Evolutionary conservation across 2,329 filamentous ascomycete species (phyloP), one percentile per base, ranked within the genome.

Genomic region (Botryotinia convoluta): DNA sequence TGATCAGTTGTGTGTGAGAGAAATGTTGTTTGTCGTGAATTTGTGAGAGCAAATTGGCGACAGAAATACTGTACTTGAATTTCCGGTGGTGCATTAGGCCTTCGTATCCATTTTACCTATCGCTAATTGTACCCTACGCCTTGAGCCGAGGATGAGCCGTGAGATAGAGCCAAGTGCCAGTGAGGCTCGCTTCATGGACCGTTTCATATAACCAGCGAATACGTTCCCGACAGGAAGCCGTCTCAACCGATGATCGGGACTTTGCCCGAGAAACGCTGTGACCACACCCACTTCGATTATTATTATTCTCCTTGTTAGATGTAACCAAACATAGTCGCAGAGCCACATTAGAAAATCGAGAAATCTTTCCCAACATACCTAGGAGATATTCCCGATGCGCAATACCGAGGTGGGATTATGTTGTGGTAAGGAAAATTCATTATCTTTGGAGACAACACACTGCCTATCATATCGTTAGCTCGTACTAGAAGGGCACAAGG

Each of bases 151-250:
- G 14, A 57, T 18, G 51, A 57, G 14, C n/a, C 51, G 51, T 18
- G n/a, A 14, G 26, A 54, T n/a, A 0, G 5, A 16, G 48, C 48
- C 48, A 16, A n/a, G 48, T n/a, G 12, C 48, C 12, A 16, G 26
- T 7, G 48, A 16, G 48, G 26, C 48, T 51, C 48, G 12, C 4
- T 16, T 54, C 2, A n/a, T 54, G 12, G 26, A 12, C 48, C 26
- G 48, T 12, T n/a, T 54, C 5, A 3, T n/a, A 1, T 6, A 0
- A 22, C 1, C 26, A 8, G 2, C n/a, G n/a, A 8, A 9, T 8
- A 0, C 6, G 14, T 57, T 57, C 51, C 51, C n/a, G n/a, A 57
- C 0, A 57, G 51, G 3, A 57, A 57, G 51, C 51, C 14, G n/a
- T 18, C 26, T 54, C 51, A 29, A 8, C 51, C 51, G n/a, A 54